Evolutionary conservation across 768 basidiomycete genomes (phyloP).

Genomic region (Pseudohyphozyma bogoriensis): DNA sequence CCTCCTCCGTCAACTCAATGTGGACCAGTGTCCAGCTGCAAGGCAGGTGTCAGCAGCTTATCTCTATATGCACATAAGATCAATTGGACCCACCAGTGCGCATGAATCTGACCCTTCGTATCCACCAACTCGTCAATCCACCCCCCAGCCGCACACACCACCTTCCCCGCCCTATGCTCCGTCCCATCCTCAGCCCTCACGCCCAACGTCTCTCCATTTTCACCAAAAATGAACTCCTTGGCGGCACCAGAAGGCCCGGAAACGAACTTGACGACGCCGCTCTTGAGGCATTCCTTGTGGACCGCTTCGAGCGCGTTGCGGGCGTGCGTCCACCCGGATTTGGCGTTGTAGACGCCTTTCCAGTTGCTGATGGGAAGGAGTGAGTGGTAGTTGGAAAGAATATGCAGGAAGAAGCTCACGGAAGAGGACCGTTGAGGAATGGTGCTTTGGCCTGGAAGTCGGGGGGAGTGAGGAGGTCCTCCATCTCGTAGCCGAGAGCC

Average conservation of each 20-base stretch:
- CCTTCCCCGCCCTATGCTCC: background rate
- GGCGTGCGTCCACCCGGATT: conserved; percentile 16
- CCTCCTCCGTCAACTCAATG: conserved; percentile 8
- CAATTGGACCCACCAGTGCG: conserved; percentile 2
- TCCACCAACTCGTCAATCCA: conserved; percentile 12
- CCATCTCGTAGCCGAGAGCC: background rate
- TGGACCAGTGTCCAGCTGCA: conserved; percentile 13
- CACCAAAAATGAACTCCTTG: too few species aligned
- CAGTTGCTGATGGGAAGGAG: background rate
- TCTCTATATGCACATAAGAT: too few species aligned
- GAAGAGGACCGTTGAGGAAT: conserved; percentile 4
- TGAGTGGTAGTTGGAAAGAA: too few species aligned
- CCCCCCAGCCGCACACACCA: conserved; percentile 4
- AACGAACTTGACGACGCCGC: conserved; percentile 14
- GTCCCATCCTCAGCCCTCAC: conserved; percentile 7
- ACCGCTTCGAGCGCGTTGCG: conserved; percentile 5
- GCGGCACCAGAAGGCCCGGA: conserved; percentile 1
- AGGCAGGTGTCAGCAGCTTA: background rate
- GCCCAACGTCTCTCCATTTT: background rate
- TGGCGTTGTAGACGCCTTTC: conserved; percentile 12
- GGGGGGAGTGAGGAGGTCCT: background rate
- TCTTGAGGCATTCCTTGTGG: conserved; percentile 4
- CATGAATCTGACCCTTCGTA: conserved; percentile 9
- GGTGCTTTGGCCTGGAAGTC: conserved; percentile 9
- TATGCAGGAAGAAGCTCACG: background rate